Evolutionary conservation across 2,329 filamentous ascomycete species (phyloP), one percentile per base, ranked within the genome.

Genomic region (Didymella pomorum): DNA sequence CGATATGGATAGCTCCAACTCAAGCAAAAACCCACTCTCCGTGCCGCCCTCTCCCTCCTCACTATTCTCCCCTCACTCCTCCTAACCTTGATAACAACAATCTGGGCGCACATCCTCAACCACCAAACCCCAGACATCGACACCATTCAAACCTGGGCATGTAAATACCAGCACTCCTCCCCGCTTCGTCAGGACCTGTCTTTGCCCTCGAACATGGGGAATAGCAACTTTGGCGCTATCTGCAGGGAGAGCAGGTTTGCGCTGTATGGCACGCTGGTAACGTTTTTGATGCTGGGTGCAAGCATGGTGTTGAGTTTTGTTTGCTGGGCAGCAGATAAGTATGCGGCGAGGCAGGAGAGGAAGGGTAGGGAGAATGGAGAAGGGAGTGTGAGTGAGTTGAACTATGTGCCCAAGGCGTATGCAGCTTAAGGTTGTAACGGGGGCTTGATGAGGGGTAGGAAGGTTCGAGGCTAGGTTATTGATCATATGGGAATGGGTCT

Each of bases 191-290:
- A 70, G 39, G 64, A 69, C 18, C 50, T 71, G 20, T 56, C 64
- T 14, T 49, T 70, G 58, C 71, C 61, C 26, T 69, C 37, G 52
- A 73, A 50, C 54, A 68, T 67, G 66, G 75, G 73, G 23, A 78
- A 78, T 60, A 61, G 56, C 28, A 66, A 70, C 18, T 82, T 81
- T 59, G 66, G 63, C 14, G 65, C 66, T 0, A 56, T 82, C 23
- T 82, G 80, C 63, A 63, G 69, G 9, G 73, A 81, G 62, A 80
- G 78, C 48, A 75, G 74, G 62, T 81, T 82, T 68, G 78, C 80
- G 14, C 75, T 79, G 42, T 81, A 78, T 62, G 76, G 78, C 21
- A 78, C 78, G 0, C 73, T 81, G 21, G 71, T 76, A 0, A 67
- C 78, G 18, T 78, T 81, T 58, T 48, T 81, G 42, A 45, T 81